Percentiles rank a stretch among this genome's conserved stretches.
Conservation (phyloP, 306 rosid species). For the Cucurbita pepo region DNA sequence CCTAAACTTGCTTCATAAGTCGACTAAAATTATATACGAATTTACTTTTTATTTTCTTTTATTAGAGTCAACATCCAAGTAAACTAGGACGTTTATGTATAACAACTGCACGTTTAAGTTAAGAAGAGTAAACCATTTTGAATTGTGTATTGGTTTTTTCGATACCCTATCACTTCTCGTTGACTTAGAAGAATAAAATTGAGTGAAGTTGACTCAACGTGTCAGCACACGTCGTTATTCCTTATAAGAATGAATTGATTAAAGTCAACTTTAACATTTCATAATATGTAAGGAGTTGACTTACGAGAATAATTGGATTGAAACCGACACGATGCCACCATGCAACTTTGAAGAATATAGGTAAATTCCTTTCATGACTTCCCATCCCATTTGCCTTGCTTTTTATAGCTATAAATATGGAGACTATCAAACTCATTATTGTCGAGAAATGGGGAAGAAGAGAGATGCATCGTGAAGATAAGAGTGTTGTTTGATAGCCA, state of each 20-base stretch:
- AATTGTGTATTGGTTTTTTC: too few species aligned
- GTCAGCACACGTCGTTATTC: too few species aligned
- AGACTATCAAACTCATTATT: not conserved
- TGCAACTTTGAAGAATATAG: not conserved
- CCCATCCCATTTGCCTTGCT: not conserved
- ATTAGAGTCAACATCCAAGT: not conserved
- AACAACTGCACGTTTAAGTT: not conserved
- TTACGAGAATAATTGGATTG: not conserved
- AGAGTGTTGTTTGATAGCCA: not conserved
- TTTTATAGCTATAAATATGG: not conserved
- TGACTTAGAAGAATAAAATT: not conserved
- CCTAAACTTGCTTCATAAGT: not conserved
- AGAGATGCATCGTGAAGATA: not conserved
- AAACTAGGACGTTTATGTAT: not conserved
- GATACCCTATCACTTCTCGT: not conserved
- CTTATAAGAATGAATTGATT: not conserved
- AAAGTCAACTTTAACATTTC: too few species aligned
- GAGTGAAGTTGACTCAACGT: not conserved
- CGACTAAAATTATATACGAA: not conserved
- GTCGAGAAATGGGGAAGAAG: not conserved
- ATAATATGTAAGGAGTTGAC: not conserved
- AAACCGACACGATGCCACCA: not conserved
- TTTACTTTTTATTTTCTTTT: not conserved
- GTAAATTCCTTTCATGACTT: not conserved
- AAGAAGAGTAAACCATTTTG: not conserved